Conservation (phyloP, 1,284 basidiomycete species). For the Boletus smithii region DNA sequence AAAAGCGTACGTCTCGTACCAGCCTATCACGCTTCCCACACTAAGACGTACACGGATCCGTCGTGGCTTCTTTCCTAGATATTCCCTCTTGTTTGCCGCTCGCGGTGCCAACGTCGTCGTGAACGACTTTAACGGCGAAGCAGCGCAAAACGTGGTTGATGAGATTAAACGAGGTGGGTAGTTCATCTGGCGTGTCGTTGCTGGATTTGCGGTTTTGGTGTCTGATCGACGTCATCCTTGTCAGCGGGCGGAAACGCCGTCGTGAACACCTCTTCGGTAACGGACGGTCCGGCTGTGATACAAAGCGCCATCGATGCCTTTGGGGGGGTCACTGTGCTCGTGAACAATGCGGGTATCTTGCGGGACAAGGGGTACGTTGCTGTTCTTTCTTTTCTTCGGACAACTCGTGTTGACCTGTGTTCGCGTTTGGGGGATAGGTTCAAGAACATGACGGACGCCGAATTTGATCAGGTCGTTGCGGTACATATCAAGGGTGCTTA, state of each 20-base stretch:
- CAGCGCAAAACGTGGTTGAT: slow-evolving; percentile 91
- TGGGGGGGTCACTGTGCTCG: slow-evolving; percentile 77
- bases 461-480: slow-evolving; percentile 83
- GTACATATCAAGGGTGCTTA: slow-evolving; percentile 96
- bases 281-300: slow-evolving; percentile 86
- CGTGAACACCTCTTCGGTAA: slow-evolving; percentile 84
- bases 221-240: slow-evolving; percentile 1
- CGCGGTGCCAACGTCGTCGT: slow-evolving; percentile 94
- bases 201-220: too few species aligned
- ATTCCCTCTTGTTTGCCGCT: slow-evolving; percentile 87
- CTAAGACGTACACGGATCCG: neutral
- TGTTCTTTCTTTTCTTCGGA: neutral
- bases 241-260: slow-evolving; percentile 85
- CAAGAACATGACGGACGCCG: slow-evolving; percentile 89
- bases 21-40: neutral
- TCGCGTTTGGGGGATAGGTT: slow-evolving; percentile 52
- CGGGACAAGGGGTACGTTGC: slow-evolving; percentile 69
- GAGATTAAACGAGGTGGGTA: slow-evolving; percentile 79
- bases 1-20: slow-evolving; percentile 63
- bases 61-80: slow-evolving; percentile 48
- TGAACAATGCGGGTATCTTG: slow-evolving; percentile 98
- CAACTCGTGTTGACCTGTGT: neutral
- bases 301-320: slow-evolving; percentile 86
- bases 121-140: slow-evolving; percentile 88
- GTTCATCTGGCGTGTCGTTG: neutral